Evolutionary conservation across 2,329 filamentous ascomycete genomes (phyloP).

Genomic region (Alternaria consortialis): DNA sequence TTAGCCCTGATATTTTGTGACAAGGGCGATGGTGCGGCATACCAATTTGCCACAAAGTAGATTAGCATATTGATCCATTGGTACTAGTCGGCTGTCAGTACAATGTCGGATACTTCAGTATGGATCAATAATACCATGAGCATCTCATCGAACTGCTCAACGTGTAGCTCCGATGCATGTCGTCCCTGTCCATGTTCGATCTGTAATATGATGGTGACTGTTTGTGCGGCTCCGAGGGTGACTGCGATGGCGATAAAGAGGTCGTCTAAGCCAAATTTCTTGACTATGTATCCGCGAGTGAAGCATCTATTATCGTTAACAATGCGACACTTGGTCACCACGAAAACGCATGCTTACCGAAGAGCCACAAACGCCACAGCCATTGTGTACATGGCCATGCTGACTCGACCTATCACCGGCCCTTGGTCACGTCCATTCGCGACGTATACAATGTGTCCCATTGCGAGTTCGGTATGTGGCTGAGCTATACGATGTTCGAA

Average conservation of each 20-base stretch:
- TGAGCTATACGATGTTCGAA: slow-evolving; percentile 15
- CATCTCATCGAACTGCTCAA: slow-evolving; percentile 32
- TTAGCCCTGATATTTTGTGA: neutral
- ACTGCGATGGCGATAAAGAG: slow-evolving; percentile 38
- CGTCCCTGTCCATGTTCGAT: slow-evolving; percentile 36
- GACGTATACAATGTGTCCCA: slow-evolving; percentile 34
- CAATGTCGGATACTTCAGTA: too few species aligned
- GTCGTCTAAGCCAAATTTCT: slow-evolving; percentile 39
- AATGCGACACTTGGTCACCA: neutral
- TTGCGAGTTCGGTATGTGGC: slow-evolving; percentile 11
- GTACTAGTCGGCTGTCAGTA: slow-evolving; percentile 27
- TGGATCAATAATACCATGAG: slow-evolving; percentile 26
- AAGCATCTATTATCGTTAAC: slow-evolving; percentile 29
- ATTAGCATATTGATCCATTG: slow-evolving; percentile 40
- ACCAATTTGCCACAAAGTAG: slow-evolving; percentile 43
- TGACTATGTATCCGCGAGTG: slow-evolving; percentile 36
- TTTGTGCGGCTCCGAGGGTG: slow-evolving; percentile 37
- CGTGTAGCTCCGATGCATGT: slow-evolving; percentile 27
- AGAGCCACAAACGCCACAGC: slow-evolving; percentile 35
- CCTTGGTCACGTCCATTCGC: slow-evolving; percentile 26
- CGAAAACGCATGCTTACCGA: slow-evolving; percentile 17
- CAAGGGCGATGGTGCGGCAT: neutral
- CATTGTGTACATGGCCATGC: slow-evolving; percentile 31
- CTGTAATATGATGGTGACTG: slow-evolving; percentile 35
- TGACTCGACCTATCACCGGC: slow-evolving; percentile 34